Evolutionary conservation across 208 protist species (phyloP), one percentile per base, ranked within the genome.

Genomic region (Jaenimonas drosophilae): DNA sequence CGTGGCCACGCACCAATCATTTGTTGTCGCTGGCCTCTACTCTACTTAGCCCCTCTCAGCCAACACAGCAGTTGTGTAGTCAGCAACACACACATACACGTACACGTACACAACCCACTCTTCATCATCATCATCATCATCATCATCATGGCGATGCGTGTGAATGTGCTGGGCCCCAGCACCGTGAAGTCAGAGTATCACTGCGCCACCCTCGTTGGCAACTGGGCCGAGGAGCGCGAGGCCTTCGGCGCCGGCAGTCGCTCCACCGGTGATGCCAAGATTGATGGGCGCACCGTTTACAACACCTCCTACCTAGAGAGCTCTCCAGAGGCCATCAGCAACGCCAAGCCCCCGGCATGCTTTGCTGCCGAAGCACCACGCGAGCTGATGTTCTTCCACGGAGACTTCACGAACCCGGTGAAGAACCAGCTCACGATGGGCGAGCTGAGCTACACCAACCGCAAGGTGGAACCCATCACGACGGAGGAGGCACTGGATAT

Each of bases 221-320:
- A 91, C 69, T 94, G 87, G 83, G 59, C 84, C 28, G 87, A 94
- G 59, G 87, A 94, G 46, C 69, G 87, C 21, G 56, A 37, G 19
- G 47, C 44, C 6, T 80, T 71, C 47, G 67, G 70, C 11, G 53
- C 43, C 16, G 41, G 46, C 37, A n/a, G n/a, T n/a, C 9, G 14
- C 37, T 24, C 37, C 6, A 42, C 37, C 9, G 37, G 7, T 7
- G 37, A 11, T 25, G 47, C 21, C 28, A 19, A 40, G 19, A 39
- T 83, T 4, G 64, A 63, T 26, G 19, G 30, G 25, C 25, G 32
- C 44, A 88, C 76, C 9, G 88, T 75, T 4, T 79, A 91, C 49
- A 61, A 16, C 11, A 55, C 51, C 5, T 76, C 68, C 2, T 91
- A 70, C 59, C 61, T 70, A 50, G 21, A 48, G 3, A 60, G 56